Conservation (phyloP, 768 basidiomycete genomes). For the Pholiota conissans region DNA sequence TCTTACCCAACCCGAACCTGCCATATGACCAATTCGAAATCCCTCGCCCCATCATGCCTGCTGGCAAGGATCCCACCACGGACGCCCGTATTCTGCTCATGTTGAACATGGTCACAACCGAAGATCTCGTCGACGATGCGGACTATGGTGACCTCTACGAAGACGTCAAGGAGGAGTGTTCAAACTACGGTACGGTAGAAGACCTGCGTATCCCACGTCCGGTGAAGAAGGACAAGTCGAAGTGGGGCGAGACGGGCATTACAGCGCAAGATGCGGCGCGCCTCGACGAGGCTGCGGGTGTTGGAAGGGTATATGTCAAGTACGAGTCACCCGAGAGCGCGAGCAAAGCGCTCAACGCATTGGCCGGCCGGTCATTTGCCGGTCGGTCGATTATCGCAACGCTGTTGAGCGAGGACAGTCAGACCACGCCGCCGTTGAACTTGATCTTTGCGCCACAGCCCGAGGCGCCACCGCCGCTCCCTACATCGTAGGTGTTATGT, state of each 20-base stretch:
- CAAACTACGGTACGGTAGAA: conserved; percentile 75
- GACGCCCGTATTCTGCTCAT: conserved; percentile 90
- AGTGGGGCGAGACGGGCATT: conserved; percentile 73
- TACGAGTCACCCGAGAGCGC: conserved; percentile 66
- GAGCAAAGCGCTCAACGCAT: conserved; percentile 70
- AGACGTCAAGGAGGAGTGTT: conserved; percentile 91
- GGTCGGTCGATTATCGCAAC: conserved; percentile 88
- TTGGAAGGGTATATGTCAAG: conserved; percentile 95
- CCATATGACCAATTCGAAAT: conserved; percentile 84
- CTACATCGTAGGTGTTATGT: conserved; percentile 32
- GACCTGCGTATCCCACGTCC: conserved; percentile 90
- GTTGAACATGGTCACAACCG: conserved; percentile 97
- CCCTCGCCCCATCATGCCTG: conserved; percentile 86
- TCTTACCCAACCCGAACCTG: conserved; percentile 65
- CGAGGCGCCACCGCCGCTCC: conserved; percentile 78
- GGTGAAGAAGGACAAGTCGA: conserved; percentile 80
- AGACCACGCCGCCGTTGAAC: conserved; percentile 80
- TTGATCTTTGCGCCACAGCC: conserved; percentile 85
- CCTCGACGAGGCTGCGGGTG: conserved; percentile 86
- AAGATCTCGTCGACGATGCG: conserved; percentile 86
- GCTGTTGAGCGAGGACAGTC: conserved; percentile 78
- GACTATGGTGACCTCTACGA: conserved; percentile 95
- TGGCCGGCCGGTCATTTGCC: conserved; percentile 89
- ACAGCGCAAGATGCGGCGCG: conserved; percentile 66
- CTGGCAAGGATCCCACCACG: conserved; percentile 58